Conservation (phyloP, 176 grass and related monocot species). For the Carex scoparia region DNA sequence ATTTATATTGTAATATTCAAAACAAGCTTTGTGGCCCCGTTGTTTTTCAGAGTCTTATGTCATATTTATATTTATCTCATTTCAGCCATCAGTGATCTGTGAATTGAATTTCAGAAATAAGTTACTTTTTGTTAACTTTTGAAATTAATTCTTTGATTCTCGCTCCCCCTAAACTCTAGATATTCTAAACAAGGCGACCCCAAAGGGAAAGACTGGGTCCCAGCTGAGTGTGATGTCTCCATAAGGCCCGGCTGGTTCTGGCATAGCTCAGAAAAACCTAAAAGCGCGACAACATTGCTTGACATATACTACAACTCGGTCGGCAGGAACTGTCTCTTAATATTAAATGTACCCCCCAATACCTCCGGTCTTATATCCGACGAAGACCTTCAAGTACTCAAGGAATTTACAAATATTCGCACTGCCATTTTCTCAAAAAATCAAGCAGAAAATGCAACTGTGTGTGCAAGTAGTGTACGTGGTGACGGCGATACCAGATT, state of each 20-base stretch:
- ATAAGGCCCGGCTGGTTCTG: conserved; percentile 95
- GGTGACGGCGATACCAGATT: conserved; percentile 55
- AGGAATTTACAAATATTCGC: conserved; percentile 65
- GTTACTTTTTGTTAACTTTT: not conserved
- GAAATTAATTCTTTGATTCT: not conserved
- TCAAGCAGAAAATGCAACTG: conserved; percentile 51
- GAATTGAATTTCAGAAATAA: not conserved
- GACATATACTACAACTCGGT: conserved; percentile 97
- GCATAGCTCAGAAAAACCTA: conserved; percentile 74
- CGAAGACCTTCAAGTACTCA: conserved; percentile 65
- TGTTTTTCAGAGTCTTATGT: not conserved
- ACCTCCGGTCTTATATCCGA: conserved; percentile 65
- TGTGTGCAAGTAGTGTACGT: conserved; percentile 52
- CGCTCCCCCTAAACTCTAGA: conserved; percentile 29
- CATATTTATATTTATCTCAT: not conserved
- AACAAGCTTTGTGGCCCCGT: not conserved
- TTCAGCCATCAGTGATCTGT: not conserved
- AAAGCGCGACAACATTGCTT: conserved; percentile 49
- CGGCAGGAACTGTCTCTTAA: conserved; percentile 88
- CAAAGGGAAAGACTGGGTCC: conserved; percentile 74
- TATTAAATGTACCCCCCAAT: conserved; percentile 92
- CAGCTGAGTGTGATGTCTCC: conserved; percentile 93
- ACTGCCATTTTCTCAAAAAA: conserved; percentile 63
- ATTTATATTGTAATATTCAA: not conserved
- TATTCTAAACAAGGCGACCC: conserved; percentile 59